Base-by-base conservation (phyloP, 192 early-diverging fungal genomes). In the Mortierella claussenii region DNA sequence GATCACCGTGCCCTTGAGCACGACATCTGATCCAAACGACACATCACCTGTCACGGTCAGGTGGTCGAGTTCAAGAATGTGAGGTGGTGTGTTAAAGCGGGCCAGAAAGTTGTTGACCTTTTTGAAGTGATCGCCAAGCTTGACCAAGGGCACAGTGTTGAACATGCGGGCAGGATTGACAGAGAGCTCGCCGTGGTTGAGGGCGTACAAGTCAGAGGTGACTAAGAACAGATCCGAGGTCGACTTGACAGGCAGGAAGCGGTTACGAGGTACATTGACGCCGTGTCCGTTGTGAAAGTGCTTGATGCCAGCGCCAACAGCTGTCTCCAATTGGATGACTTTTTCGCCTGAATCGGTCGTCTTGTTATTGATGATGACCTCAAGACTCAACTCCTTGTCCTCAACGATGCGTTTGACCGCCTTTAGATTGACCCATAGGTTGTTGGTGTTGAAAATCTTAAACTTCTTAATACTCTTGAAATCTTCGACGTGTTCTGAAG, bases 381-480 rank as follows among this genome's bases (percentile, higher is more conserved):
- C 98, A 63, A 99, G 83, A 47, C 86, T 87, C 43, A 99, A 80
- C 68, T 87, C 88, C 23, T 49, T 40, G 64, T 89, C 80, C 52
- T 90, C 90, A 46, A 97, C 88, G 28, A 97, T 73, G 46, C 95
- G 93, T 83, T 93, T 94, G 73, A 94, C 88, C 27, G 93, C 92
- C 84, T 91, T 91, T 34, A 94, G 81, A 67, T 87, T 91, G 58
- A 94, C 90, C 92, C 93, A 95, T 71, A 94, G 64, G 79, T 95
- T 95, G 84, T 94, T 95, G 57, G 97, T 99, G 89, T 99, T 99
- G 86, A 98, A 98, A 78, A 98, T 97, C 89, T 97, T 95, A 89
- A 99, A 99, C 84, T 99, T 99, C 80, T 98, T 99, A 83, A 99
- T 89, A 46, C 91, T 93, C 83, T 99, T 99, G 79, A 99, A 99